phyloP scores from a whole-genome alignment of 2,329 filamentous ascomycete species.

The Ophiostoma ulmi region DNA sequence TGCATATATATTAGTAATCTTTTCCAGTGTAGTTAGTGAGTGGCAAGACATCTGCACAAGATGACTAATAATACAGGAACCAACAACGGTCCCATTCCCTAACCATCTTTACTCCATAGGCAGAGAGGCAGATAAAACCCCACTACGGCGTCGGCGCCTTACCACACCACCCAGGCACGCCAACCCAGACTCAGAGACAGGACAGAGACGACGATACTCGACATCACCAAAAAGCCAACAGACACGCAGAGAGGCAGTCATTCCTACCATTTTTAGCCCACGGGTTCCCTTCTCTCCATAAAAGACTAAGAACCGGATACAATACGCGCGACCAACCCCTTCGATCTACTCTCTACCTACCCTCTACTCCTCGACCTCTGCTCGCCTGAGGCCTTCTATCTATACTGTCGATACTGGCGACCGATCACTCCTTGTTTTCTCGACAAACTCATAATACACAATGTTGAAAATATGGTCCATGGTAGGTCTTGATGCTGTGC shows the following conservation, averaged over 20 bases:
- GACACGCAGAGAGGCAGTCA: neutral
- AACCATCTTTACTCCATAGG: constrained; percentile 13
- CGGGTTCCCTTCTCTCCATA: neutral
- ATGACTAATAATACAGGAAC: constrained; percentile 4
- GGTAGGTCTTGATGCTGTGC: constrained; percentile 48
- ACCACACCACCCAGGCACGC: neutral
- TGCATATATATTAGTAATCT: neutral
- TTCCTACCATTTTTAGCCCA: neutral
- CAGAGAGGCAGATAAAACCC: constrained; percentile 17
- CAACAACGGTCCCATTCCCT: neutral
- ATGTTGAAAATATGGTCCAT: constrained; percentile 99
- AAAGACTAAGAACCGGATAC: neutral
- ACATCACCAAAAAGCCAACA: neutral
- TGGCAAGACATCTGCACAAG: neutral
- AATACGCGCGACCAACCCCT: neutral
- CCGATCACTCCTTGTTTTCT: neutral
- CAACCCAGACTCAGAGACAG: neutral
- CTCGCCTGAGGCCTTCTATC: neutral
- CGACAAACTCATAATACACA: constrained; percentile 38
- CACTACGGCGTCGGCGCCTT: constrained; percentile 19
- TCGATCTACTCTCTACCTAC: neutral
- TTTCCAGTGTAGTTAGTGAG: neutral
- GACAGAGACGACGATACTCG: neutral
- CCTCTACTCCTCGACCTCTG: neutral
- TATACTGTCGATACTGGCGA: neutral